Base-by-base conservation (phyloP, 1,284 basidiomycete species). In the Leccinum pachyderme region DNA sequence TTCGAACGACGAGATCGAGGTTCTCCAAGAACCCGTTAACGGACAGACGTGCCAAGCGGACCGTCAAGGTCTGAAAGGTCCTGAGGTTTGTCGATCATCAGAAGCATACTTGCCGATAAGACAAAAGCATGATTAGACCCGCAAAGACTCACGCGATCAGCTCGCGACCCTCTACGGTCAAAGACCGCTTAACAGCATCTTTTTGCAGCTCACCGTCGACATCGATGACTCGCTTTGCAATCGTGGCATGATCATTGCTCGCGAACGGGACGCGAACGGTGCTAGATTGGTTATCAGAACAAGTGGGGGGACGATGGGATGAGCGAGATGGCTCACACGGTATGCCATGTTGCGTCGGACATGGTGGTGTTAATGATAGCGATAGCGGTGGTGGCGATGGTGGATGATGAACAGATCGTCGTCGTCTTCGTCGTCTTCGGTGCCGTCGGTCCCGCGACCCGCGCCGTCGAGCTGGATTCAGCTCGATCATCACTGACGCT, bases 11-110 rank as follows among this genome's bases (percentile, higher is more conserved):
- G 33, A 95, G 79, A 67, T 95, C 91, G 32, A 92, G 79, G 61
- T 92, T 93, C 65, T 95, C 92, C 44, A 95, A 78, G 73, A 92
- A 94, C 3, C 86, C 84, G 63, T 95, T 95, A 45, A 89, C 79
- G 0, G 87, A 83, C 41, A 95, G 75, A 54, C 93, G 83, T 6
- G 92, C 85, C n/a, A 95, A 76, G 47, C 93, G 85, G 53, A 95
- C 77, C 0, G 93, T 95, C 47, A 91, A 66, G 2, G 89, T 91
- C 44, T 77, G 76, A 69, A 91, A 91, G 22, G 78, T 84, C 52
- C 90, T 85, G 71, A 33, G 48, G 41, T 52, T 8, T 32, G 9
- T 22, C 15, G n/a, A 55, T 55, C 52, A 58, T 58, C 51, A 56
- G 49, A 9, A 28, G 18, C 18, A 27, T 12, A 7, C 9, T 7